Percentiles rank a stretch among this genome's conserved stretches.
phyloP scores from a whole-genome alignment of 2,329 filamentous ascomycete species.

The Venturia carpophila region DNA sequence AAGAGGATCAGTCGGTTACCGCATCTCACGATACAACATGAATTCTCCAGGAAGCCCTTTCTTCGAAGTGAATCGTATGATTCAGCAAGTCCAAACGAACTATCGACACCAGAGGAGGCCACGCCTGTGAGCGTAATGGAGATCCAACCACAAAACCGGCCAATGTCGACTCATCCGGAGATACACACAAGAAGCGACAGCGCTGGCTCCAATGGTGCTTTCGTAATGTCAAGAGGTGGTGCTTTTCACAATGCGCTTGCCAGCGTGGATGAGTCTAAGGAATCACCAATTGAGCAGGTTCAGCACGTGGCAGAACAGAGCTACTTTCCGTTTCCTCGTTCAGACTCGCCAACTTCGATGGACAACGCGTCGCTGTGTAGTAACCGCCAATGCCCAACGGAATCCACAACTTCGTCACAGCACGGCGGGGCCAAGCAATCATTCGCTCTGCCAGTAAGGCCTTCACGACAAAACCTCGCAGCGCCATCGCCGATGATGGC shows the following conservation, averaged over 20 bases:
- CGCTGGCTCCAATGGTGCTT: constrained; percentile 27
- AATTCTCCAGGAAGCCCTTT: constrained; percentile 66
- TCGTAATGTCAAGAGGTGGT: constrained; percentile 4
- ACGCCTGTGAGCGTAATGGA: constrained; percentile 22
- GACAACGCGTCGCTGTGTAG: constrained; percentile 33
- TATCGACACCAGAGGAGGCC: constrained; percentile 14
- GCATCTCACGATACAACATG: constrained; percentile 73
- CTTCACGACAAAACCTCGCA: constrained; percentile 29
- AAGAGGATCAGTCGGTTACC: constrained; percentile 78
- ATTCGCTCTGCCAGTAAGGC: constrained; percentile 2
- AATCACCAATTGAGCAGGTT: constrained; percentile 13
- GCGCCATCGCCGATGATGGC: constrained; percentile 25
- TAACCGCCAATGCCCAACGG: constrained; percentile 23
- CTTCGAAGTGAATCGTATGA: constrained; percentile 48
- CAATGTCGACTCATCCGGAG: constrained; percentile 32
- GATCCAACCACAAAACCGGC: constrained; percentile 27
- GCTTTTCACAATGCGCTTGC: constrained; percentile 27
- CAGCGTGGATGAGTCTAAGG: constrained; percentile 28
- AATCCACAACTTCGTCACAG: constrained; percentile 12
- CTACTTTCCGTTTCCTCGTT: constrained; percentile 41
- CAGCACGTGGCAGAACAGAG: constrained; percentile 22
- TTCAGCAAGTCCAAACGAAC: not conserved
- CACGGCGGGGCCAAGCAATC: not conserved
- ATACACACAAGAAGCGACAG: not conserved
- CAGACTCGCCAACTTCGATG: constrained; percentile 38